These are phyloP conservation scores for Plantago major DNA, from an alignment of 257 asterid genomes.

Conservation along the genomic window DNA sequence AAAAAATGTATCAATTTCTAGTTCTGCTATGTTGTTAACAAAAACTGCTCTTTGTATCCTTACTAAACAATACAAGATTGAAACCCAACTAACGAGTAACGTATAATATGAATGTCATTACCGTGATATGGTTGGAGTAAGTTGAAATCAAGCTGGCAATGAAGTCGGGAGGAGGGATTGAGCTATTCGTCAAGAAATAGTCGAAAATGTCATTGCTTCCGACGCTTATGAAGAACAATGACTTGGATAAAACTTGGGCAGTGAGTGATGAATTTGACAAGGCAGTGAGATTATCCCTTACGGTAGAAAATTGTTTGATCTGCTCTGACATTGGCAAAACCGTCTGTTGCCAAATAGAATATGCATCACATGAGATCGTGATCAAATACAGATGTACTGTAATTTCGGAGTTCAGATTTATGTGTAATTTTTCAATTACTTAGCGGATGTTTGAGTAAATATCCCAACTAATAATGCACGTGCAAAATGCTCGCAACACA, in stretches of 20 bases:
- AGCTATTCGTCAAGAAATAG: constrained; percentile 17
- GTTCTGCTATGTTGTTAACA: too few species aligned
- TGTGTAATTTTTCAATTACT: too few species aligned
- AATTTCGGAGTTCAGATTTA: too few species aligned
- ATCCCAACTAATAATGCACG: too few species aligned
- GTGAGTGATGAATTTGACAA: constrained; percentile 31
- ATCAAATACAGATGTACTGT: too few species aligned
- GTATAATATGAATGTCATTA: constrained; percentile 11
- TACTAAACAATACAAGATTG: not conserved
- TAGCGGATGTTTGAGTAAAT: too few species aligned
- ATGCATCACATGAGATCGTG: too few species aligned
- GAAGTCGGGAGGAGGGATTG: constrained; percentile 19
- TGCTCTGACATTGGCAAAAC: constrained; percentile 36
- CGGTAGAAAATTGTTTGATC: constrained; percentile 38
- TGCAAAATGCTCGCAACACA: too few species aligned
- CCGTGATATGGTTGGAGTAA: constrained; percentile 31
- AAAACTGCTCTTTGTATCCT: too few species aligned
- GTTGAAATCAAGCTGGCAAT: constrained; percentile 24
- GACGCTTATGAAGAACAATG: constrained; percentile 44
- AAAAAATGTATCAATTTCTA: too few species aligned
- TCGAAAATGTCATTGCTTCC: constrained; percentile 62
- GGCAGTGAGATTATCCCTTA: constrained; percentile 32
- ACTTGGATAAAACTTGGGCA: constrained; percentile 26
- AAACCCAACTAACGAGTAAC: too few species aligned
- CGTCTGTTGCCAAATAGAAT: constrained; percentile 25